A percentile compares a stretch with the other conserved stretches of the same genome.
Conservation (phyloP, 495 filamentous ascomycete genomes). For the Xeromyces bisporus region DNA sequence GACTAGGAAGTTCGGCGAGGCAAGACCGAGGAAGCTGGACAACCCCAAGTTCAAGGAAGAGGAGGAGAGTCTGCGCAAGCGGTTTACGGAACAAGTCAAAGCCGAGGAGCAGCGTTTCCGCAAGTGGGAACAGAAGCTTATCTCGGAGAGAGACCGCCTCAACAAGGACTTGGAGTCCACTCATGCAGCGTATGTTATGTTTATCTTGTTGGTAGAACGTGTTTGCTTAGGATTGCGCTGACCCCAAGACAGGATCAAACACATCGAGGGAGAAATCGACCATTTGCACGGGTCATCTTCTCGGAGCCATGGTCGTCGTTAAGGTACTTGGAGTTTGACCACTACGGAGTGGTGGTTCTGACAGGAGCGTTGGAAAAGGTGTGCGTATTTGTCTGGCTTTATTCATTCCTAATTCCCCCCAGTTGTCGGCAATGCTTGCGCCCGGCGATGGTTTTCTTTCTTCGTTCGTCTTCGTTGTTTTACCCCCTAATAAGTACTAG, state of each 20-base stretch:
- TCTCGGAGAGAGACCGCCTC: conserved; percentile 88
- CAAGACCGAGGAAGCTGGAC: conserved; percentile 88
- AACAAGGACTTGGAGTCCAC: conserved; percentile 98
- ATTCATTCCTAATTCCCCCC: conserved; percentile 26
- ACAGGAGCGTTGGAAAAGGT: conserved; percentile 17
- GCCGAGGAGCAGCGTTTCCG: conserved; percentile 97
- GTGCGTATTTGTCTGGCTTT: conserved; percentile 15
- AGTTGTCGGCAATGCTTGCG: conserved; percentile 9
- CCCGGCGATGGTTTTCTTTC: conserved; percentile 6
- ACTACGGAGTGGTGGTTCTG: conserved; percentile 5
- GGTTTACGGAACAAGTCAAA: conserved; percentile 99
- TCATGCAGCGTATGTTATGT: conserved; percentile 59
- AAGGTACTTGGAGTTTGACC: conserved; percentile 16
- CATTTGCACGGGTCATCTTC: conserved; percentile 79
- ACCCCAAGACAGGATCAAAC: conserved; percentile 56
- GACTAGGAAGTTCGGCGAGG: conserved; percentile 97
- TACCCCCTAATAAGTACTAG: conserved; percentile 31
- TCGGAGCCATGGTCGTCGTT: conserved; percentile 92
- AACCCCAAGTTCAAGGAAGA: conserved; percentile 99
- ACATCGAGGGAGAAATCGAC: conserved; percentile 84
- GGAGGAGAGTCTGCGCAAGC: conserved; percentile 91
- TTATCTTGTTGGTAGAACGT: too few relatives aligned
- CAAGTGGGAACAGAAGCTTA: conserved; percentile 99
- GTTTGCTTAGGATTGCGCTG: too few relatives aligned
- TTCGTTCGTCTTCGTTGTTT: conserved; percentile 15